These are phyloP conservation scores for Cardamine occulta DNA, from an alignment of 345 rosid species.

Conservation along the genomic window DNA sequence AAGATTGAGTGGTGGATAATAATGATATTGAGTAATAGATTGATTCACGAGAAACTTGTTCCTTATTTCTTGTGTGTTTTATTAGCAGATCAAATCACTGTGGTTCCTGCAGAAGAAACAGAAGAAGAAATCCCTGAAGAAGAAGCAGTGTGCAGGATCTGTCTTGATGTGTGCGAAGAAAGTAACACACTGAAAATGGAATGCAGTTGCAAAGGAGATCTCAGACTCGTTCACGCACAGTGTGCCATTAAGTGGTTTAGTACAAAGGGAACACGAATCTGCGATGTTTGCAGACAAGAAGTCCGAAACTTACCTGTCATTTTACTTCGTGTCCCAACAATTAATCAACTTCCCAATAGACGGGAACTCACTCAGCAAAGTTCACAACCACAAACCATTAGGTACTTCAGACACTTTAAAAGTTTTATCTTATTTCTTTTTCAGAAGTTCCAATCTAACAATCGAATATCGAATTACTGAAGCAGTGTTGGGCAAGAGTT, in stretches of 20 bases:
- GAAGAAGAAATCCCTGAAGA: constrained; percentile 98
- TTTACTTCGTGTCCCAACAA: constrained; percentile 63
- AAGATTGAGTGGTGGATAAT: constrained; percentile 9
- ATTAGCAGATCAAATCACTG: constrained; percentile 64
- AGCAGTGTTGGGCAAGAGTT: constrained; percentile 97
- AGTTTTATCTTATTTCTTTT: background rate
- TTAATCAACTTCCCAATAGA: constrained; percentile 54
- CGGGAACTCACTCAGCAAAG: constrained; percentile 56
- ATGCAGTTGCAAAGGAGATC: constrained; percentile 96
- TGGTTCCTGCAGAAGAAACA: constrained; percentile 54
- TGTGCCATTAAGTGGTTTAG: constrained; percentile 94
- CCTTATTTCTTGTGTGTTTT: constrained; percentile 27
- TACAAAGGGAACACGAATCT: constrained; percentile 74
- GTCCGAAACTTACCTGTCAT: constrained; percentile 90
- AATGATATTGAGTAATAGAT: constrained; percentile 1
- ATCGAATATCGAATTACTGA: constrained; percentile 2
- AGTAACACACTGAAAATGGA: constrained; percentile 95
- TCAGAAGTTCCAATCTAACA: background rate
- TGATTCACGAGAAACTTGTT: constrained; percentile 32
- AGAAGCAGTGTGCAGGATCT: constrained; percentile 94
- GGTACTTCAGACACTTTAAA: constrained; percentile 48
- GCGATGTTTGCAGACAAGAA: constrained; percentile 91
- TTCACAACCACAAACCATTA: constrained; percentile 51
- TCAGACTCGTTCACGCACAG: constrained; percentile 81
- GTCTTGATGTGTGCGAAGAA: constrained; percentile 82